Evolutionary conservation across 805 yeast species (phyloP).

Genomic region (Saccharomyces jurei): DNA sequence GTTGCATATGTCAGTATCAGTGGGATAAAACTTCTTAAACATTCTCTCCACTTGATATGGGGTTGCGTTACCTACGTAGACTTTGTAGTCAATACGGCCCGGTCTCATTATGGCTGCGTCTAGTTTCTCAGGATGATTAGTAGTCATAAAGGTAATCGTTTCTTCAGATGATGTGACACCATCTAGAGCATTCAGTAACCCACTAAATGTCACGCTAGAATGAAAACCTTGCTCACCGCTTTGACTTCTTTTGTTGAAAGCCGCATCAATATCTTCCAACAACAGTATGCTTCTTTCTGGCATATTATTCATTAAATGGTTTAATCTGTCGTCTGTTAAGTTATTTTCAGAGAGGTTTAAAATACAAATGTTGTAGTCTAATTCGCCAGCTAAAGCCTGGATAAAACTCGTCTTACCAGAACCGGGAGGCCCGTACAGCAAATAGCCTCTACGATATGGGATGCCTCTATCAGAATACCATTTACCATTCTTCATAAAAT

Average conservation of each 20-base stretch:
- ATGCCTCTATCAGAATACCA: constrained; percentile 98
- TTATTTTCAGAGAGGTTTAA: constrained; percentile 84
- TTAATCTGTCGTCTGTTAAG: constrained; percentile 87
- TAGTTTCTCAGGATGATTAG: constrained; percentile 89
- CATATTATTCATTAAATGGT: constrained; percentile 91
- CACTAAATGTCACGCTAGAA: constrained; percentile 92
- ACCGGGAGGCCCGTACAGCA: constrained; percentile 95
- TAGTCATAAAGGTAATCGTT: constrained; percentile 93
- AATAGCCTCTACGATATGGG: constrained; percentile 91
- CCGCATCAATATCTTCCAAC: constrained; percentile 93
- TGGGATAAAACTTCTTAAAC: constrained; percentile 82
- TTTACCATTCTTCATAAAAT: constrained; percentile 67
- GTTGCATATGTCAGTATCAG: constrained; percentile 45
- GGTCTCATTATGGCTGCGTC: constrained; percentile 94
- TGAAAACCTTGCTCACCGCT: constrained; percentile 66
- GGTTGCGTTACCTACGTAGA: constrained; percentile 79
- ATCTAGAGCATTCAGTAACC: constrained; percentile 85
- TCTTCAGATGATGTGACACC: constrained; percentile 98
- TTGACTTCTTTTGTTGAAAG: constrained; percentile 77
- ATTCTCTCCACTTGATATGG: constrained; percentile 68
- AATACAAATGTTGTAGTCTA: constrained; percentile 92
- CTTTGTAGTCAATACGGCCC: constrained; percentile 85
- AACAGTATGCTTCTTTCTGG: constrained; percentile 82
- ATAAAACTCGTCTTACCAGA: constrained; percentile 93
- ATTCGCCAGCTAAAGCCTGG: constrained; percentile 92